phyloP scores from a whole-genome alignment of 2,329 filamentous ascomycete genomes.

The Xylaria sp. region DNA sequence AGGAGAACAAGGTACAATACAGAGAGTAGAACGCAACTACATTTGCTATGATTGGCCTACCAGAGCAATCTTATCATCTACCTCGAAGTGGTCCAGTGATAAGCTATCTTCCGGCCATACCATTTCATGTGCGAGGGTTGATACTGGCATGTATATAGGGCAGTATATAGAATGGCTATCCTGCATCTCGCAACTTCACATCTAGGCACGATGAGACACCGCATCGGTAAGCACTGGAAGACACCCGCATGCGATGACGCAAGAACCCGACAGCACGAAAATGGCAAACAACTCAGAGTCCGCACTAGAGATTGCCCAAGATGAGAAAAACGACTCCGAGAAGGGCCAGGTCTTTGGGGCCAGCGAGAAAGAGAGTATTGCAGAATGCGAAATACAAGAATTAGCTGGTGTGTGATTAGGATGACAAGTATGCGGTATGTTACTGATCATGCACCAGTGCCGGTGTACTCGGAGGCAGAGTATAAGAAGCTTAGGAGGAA shows the following conservation, averaged over 20 bases:
- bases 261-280: constrained; percentile 39
- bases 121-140: background rate
- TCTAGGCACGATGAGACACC: background rate
- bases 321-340: constrained; percentile 39
- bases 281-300: constrained; percentile 39
- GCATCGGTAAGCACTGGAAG: background rate
- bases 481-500: constrained; percentile 55
- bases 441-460: constrained; percentile 19
- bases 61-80: constrained; percentile 29
- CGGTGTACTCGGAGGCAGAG: constrained; percentile 52
- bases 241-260: constrained; percentile 28
- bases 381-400: constrained; percentile 39
- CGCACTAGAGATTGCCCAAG: constrained; percentile 32
- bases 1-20: constrained; percentile 14
- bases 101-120: constrained; percentile 1
- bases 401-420: constrained; percentile 34
- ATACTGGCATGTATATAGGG: constrained; percentile 12
- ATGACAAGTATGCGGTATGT: background rate
- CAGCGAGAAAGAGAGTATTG: constrained; percentile 44
- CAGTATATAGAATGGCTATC: constrained; percentile 18
- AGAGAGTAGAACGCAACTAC: background rate
- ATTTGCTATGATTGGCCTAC: constrained; percentile 21
- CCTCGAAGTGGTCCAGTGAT: background rate
- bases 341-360: constrained; percentile 33
- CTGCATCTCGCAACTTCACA: background rate